phyloP scores from a whole-genome alignment of 2,329 filamentous ascomycete species.

The Aspergillus viridinutans region DNA sequence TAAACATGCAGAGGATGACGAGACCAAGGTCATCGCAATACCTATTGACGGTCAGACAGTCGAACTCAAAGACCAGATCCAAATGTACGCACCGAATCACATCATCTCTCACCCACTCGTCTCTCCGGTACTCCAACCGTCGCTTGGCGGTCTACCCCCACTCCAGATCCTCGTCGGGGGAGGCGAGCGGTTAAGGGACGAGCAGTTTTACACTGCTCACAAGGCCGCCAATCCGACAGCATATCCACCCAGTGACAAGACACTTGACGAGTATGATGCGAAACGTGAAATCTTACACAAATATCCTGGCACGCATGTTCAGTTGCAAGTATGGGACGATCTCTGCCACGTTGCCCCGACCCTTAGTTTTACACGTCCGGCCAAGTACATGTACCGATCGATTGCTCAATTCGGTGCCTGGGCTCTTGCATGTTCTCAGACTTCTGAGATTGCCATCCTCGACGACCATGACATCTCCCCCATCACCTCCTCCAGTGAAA shows the following conservation, averaged over 20 bases:
- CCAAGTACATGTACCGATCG: constrained; percentile 91
- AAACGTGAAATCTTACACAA: constrained; percentile 52
- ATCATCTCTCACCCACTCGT: constrained; percentile 83
- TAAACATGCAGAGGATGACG: constrained; percentile 16
- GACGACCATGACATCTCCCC: constrained; percentile 74
- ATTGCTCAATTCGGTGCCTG: constrained; percentile 92
- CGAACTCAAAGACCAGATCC: constrained; percentile 84
- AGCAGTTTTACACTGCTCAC: constrained; percentile 92
- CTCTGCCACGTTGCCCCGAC: constrained; percentile 89
- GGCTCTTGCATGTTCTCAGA: constrained; percentile 78
- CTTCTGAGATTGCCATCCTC: constrained; percentile 72
- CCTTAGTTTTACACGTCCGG: constrained; percentile 91
- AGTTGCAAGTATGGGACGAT: constrained; percentile 94
- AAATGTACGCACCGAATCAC: constrained; percentile 80
- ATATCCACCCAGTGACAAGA: constrained; percentile 65
- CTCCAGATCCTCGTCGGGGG: constrained; percentile 82
- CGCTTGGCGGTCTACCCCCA: constrained; percentile 83
- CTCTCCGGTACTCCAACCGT: constrained; percentile 81
- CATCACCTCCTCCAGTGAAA: constrained; percentile 56
- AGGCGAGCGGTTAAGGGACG: constrained; percentile 83
- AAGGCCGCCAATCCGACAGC: constrained; percentile 80
- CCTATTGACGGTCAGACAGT: constrained; percentile 67
- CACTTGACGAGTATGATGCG: constrained; percentile 60
- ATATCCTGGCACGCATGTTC: constrained; percentile 82
- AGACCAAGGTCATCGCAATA: constrained; percentile 54